Evolutionary conservation across 1,139 yeast genomes (phyloP).

Genomic region (Candida anutae): DNA sequence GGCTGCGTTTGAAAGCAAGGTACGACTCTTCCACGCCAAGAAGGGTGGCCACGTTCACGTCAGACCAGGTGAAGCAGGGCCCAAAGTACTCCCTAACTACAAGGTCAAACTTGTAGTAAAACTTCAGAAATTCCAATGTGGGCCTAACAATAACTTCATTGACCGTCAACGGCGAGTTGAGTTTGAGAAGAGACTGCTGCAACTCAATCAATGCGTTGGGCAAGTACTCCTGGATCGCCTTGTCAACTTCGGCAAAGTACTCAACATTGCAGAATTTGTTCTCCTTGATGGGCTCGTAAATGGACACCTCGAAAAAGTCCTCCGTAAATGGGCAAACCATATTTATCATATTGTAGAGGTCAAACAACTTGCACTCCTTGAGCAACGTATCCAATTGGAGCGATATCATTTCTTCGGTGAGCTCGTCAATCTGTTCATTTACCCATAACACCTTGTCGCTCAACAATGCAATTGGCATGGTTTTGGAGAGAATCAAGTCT

Average conservation of each 20-base stretch:
- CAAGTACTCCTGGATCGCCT: conserved; percentile 39
- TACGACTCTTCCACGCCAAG: conserved; percentile 47
- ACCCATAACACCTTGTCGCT: conserved; percentile 34
- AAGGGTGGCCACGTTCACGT: conserved; percentile 53
- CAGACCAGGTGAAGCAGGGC: conserved; percentile 43
- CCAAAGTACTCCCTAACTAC: conserved; percentile 35
- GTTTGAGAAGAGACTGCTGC: conserved; percentile 47
- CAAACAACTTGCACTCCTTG: conserved; percentile 41
- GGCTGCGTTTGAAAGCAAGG: conserved; percentile 6
- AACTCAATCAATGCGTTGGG: conserved; percentile 59
- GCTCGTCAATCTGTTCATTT: conserved; percentile 22
- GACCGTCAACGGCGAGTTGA: conserved; percentile 57
- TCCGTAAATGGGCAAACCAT: conserved; percentile 64
- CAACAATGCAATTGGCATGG: conserved; percentile 38
- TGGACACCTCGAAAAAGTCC: conserved; percentile 44
- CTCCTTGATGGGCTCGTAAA: conserved; percentile 59
- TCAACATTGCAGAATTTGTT: conserved; percentile 49
- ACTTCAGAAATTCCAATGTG: conserved; percentile 40
- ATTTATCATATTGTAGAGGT: conserved; percentile 54
- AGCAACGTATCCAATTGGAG: conserved; percentile 39
- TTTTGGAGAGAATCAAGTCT: conserved; percentile 50
- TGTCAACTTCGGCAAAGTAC: conserved; percentile 33
- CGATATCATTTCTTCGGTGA: conserved; percentile 29
- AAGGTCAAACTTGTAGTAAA: conserved; percentile 42
- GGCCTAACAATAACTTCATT: conserved; percentile 46